Evolutionary conservation across 805 yeast species (phyloP), one percentile per base, ranked within the genome.

Genomic region (Schizosaccharomyces osmophilus): DNA sequence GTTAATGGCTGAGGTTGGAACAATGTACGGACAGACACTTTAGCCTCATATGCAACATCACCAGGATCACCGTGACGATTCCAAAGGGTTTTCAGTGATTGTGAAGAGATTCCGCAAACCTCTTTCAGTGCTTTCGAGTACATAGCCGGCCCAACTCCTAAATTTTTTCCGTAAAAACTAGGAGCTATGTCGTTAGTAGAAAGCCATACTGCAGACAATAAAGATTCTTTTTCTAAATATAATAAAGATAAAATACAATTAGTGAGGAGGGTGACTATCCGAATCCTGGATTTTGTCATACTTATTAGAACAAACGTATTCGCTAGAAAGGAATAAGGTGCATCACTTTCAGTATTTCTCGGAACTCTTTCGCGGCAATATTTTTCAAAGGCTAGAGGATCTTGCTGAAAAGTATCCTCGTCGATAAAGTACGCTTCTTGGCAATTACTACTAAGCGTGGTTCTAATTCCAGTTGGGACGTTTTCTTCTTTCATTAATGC

Each of bases 41-140:
- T 64, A 6, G 67, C 66, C 17, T 66, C 66, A 43, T 62, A 66
- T n/a, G 68, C 68, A 24, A 65, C 68, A 51, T 67, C 68, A 11
- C 68, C 68, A 19, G 63, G 57, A 60, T 67, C 68, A 9, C 68
- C 68, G 45, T 63, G 59, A 48, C 60, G 55, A 29, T 62, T 62
- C 31, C 63, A 66, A 31, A 67, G 55, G 9, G 54, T 48, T 32
- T 62, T 61, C 19, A 67, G 42, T n/a, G 63, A 51, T 4, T 62
- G 48, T 13, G 63, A 26, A 2, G 65, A 60, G 0, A 66, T 48
- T n/a, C 67, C 66, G 2, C 66, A 64, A 42, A 65, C 64, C 15
- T 59, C 43, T 29, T 48, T 43, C 13, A 67, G 36, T 1, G 68
- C 66, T 32, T 62, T 62, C 0, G 64, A 59, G 19, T 66, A 6